A percentile compares a stretch with the other conserved stretches of the same genome.
phyloP scores from a whole-genome alignment of 2,329 filamentous ascomycete species.

The Bipolaris zeicola region DNA sequence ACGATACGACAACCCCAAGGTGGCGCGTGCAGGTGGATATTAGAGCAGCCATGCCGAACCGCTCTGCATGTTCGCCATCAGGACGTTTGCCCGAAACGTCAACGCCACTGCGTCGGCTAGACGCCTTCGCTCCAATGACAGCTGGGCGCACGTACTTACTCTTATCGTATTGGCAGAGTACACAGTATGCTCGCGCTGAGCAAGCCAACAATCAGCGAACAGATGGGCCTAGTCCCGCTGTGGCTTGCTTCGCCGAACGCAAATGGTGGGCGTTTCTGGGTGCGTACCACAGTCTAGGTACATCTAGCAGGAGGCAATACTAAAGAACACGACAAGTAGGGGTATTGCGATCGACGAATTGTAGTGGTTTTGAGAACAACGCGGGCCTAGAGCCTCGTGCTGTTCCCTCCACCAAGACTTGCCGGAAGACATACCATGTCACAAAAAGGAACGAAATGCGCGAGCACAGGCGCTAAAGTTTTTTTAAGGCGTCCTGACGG shows the following conservation, averaged over 20 bases:
- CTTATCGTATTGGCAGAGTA: neutral
- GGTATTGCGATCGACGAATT: neutral
- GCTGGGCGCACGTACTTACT: neutral
- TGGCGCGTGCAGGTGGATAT: conserved; percentile 1
- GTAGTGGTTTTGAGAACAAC: neutral
- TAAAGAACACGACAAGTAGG: neutral
- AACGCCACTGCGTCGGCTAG: neutral
- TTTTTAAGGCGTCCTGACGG: conserved; percentile 1
- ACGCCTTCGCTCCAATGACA: neutral
- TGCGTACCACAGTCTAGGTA: neutral
- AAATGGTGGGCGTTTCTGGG: neutral
- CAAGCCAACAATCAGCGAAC: neutral
- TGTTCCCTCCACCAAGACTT: neutral
- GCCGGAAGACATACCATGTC: neutral
- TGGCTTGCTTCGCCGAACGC: conserved; percentile 6
- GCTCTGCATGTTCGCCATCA: conserved; percentile 4
- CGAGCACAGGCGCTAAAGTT: neutral
- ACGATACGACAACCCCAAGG: neutral
- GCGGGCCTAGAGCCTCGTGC: neutral
- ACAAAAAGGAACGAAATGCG: conserved; percentile 1
- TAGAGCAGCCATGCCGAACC: conserved; percentile 6
- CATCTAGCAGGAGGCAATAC: too few species aligned
- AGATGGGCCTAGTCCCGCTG: conserved; percentile 3
- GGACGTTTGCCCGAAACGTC: neutral
- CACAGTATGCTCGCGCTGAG: neutral